These are phyloP conservation scores for Dioscorea zingiberensis DNA, from an alignment of 106 monocot species.

Conservation along the genomic window DNA sequence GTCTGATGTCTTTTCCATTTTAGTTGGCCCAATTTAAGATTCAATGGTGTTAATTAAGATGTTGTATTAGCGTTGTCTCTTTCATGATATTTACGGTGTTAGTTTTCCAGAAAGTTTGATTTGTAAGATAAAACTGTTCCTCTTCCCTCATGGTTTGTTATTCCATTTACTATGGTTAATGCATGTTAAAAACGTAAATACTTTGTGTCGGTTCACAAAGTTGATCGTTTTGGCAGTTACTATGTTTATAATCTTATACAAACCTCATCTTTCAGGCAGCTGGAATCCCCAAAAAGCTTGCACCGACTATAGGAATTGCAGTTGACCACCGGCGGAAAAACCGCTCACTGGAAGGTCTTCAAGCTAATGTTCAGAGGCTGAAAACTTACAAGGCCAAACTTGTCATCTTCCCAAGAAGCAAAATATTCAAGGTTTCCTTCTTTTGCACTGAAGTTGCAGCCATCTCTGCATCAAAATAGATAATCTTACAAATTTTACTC, in stretches of 20 bases:
- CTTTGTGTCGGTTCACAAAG: too few species aligned
- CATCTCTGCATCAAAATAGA: too few species aligned
- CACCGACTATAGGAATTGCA: slow-evolving; percentile 62
- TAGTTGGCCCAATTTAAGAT: background rate
- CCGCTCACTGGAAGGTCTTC: slow-evolving; percentile 24
- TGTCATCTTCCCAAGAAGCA: slow-evolving; percentile 23
- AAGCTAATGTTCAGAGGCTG: slow-evolving; percentile 17
- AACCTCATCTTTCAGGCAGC: slow-evolving; percentile 27
- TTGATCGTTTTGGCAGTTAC: too few species aligned
- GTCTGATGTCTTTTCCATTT: too few species aligned
- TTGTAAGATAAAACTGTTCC: background rate
- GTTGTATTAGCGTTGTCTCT: too few species aligned
- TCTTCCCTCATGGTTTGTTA: background rate
- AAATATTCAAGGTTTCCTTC: slow-evolving; percentile 10
- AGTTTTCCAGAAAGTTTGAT: background rate
- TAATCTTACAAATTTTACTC: background rate
- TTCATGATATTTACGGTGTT: background rate
- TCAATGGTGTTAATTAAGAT: background rate
- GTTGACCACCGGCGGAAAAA: slow-evolving; percentile 50
- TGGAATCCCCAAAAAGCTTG: slow-evolving; percentile 51
- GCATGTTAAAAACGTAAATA: too few species aligned
- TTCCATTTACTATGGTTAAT: background rate
- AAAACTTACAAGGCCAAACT: slow-evolving; percentile 25
- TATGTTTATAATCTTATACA: too few species aligned
- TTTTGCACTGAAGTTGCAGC: background rate